Percentiles rank a stretch among this genome's conserved stretches.
These are phyloP conservation scores for Lipomyces starkeyi DNA, from an alignment of 805 yeast genomes.

Conservation along the genomic window DNA sequence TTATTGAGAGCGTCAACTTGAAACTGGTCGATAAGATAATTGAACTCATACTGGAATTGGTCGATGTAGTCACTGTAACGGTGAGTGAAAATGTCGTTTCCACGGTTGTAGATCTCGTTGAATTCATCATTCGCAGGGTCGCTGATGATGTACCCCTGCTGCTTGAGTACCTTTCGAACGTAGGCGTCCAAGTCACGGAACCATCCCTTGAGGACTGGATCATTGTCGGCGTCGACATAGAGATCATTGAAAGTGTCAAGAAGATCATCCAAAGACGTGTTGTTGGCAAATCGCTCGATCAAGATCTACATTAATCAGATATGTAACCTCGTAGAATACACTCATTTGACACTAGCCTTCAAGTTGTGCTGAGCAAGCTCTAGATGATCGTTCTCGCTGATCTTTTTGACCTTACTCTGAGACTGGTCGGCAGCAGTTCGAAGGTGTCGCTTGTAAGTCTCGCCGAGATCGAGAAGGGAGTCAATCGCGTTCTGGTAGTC, in stretches of 20 bases:
- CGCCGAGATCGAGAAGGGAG: conserved; percentile 29
- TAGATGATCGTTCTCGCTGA: conserved; percentile 26
- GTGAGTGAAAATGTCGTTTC: conserved; percentile 18
- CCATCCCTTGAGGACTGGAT: conserved; percentile 31
- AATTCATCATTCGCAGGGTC: conserved; percentile 27
- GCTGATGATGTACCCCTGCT: conserved; percentile 30
- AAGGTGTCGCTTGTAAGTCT: conserved; percentile 16
- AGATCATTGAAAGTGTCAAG: conserved; percentile 23
- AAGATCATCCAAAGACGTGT: conserved; percentile 27
- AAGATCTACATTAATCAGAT: conserved; percentile 9
- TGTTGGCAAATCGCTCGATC: conserved; percentile 37
- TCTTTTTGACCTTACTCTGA: conserved; percentile 9
- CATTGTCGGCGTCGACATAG: conserved; percentile 32
- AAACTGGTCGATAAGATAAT: conserved; percentile 21
- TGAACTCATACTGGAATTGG: conserved; percentile 23
- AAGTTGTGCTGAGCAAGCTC: conserved; percentile 24
- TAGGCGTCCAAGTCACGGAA: conserved; percentile 24
- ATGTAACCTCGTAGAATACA: background rate
- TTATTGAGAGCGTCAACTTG: conserved; percentile 28
- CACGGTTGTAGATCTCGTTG: conserved; percentile 27
- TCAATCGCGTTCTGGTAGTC: conserved; percentile 37
- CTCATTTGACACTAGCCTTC: background rate
- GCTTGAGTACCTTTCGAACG: conserved; percentile 24
- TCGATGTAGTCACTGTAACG: conserved; percentile 27
- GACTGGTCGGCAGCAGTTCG: background rate